These are phyloP conservation scores for Talaromyces liani DNA, from an alignment of 495 filamentous ascomycete species.

Conservation along the genomic window DNA sequence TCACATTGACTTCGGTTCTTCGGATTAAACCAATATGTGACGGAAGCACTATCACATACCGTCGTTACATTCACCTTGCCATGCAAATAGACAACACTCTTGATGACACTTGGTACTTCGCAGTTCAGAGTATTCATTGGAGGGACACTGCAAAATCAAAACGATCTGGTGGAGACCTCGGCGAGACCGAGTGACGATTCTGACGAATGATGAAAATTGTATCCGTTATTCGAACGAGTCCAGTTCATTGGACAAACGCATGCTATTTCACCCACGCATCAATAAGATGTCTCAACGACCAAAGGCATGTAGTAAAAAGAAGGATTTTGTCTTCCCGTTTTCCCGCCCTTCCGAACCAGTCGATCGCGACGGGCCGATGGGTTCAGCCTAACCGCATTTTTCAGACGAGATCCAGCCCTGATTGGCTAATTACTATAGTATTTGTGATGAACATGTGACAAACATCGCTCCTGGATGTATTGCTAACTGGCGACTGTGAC, in stretches of 20 bases:
- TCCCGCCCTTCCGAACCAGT: constrained; percentile 9
- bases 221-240: not conserved
- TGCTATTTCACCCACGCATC: not conserved
- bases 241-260: not conserved
- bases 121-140: not conserved
- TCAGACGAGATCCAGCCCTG: not conserved
- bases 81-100: not conserved
- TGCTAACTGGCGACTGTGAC: not conserved
- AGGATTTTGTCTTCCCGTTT: constrained; percentile 2
- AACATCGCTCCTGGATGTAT: not conserved
- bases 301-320: constrained; percentile 2
- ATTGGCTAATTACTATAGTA: not conserved
- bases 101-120: not conserved
- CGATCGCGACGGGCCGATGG: constrained; percentile 7
- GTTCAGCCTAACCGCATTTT: not conserved
- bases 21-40: not conserved
- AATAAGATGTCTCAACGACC: not conserved
- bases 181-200: not conserved
- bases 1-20: not conserved
- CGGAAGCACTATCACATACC: not conserved
- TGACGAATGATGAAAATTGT: not conserved
- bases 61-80: not conserved
- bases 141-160: not conserved
- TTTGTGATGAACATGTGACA: constrained; percentile 4
- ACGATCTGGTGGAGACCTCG: not conserved